Percentiles rank a stretch among this genome's conserved stretches.
Evolutionary conservation across 2,329 filamentous ascomycete species (phyloP).

Genomic region (Apiospora saccharicola): DNA sequence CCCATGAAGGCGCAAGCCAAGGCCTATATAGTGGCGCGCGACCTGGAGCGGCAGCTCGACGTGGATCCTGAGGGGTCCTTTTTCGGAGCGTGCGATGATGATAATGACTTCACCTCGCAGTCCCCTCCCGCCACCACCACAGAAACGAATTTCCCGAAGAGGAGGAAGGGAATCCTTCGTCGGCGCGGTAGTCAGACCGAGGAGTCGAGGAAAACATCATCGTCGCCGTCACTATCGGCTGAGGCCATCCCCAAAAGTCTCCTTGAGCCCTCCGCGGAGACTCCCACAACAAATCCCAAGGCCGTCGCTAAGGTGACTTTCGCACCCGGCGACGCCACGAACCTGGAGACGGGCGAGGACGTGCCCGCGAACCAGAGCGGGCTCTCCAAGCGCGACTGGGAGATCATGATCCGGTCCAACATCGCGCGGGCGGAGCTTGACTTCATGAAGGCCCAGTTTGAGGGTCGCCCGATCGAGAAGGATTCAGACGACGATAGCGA

Average conservation of each 20-base stretch:
- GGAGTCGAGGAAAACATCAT: not conserved
- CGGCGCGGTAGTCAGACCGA: not conserved
- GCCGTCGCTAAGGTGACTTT: not conserved
- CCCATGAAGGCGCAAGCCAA: not conserved
- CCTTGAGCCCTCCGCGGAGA: too few relatives aligned
- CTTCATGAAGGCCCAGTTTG: not conserved
- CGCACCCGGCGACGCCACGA: not conserved
- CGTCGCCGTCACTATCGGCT: not conserved
- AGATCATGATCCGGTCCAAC: not conserved
- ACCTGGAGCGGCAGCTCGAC: not conserved
- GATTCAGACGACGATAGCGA: not conserved
- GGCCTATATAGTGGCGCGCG: not conserved
- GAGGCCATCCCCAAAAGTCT: not conserved
- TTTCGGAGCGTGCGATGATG: not conserved
- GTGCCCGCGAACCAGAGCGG: not conserved
- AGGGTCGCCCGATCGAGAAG: not conserved
- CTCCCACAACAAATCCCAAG: not conserved
- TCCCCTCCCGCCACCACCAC: not conserved
- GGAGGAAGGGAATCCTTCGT: not conserved
- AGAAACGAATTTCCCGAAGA: not conserved
- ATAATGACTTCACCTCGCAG: not conserved
- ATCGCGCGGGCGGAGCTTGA: not conserved
- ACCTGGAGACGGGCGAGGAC: slow-evolving; percentile 7
- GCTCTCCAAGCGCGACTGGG: not conserved
- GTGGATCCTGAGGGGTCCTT: not conserved